phyloP scores from a whole-genome alignment of 148 eudicot species.

The Oxyria digyna region DNA sequence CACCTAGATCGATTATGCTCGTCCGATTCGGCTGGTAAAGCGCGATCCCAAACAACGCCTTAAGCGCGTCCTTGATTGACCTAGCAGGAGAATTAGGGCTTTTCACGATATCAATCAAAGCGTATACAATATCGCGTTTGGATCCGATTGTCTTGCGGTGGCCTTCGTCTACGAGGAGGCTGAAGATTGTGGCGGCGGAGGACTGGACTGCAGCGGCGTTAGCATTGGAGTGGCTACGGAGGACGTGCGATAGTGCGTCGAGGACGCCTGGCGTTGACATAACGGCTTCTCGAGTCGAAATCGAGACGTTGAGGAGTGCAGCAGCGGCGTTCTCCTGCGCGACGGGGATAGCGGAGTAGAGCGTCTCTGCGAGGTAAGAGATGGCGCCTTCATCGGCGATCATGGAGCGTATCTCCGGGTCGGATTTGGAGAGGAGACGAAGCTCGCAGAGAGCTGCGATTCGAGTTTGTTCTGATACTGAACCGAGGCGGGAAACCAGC shows the following conservation, averaged over 20 bases:
- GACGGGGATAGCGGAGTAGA: constrained; percentile 34
- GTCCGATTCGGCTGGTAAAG: constrained; percentile 37
- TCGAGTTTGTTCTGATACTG: constrained; percentile 67
- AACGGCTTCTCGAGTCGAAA: constrained; percentile 34
- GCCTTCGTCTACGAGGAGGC: constrained; percentile 32
- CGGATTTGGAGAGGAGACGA: constrained; percentile 52
- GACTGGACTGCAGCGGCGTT: constrained; percentile 41
- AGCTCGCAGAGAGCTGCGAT: constrained; percentile 73
- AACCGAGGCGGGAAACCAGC: constrained; percentile 46
- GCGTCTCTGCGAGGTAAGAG: constrained; percentile 50
- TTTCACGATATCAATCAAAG: constrained; percentile 46
- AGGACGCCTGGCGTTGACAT: constrained; percentile 51
- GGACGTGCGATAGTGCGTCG: constrained; percentile 66
- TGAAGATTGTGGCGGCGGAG: constrained; percentile 54
- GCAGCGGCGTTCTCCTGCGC: constrained; percentile 76
- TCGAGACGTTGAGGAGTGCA: constrained; percentile 62
- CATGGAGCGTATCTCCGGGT: constrained; percentile 50
- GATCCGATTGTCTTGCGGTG: constrained; percentile 58
- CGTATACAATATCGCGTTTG: constrained; percentile 52
- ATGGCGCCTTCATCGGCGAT: constrained; percentile 60
- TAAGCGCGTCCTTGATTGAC: constrained; percentile 52
- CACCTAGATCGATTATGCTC: constrained; percentile 49
- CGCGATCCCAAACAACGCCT: constrained; percentile 64
- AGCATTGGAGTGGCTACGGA: constrained; percentile 26
- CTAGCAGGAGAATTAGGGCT: constrained; percentile 22